These are phyloP conservation scores for Serendipita sp. DNA, from an alignment of 768 basidiomycete genomes.

Conservation along the genomic window DNA sequence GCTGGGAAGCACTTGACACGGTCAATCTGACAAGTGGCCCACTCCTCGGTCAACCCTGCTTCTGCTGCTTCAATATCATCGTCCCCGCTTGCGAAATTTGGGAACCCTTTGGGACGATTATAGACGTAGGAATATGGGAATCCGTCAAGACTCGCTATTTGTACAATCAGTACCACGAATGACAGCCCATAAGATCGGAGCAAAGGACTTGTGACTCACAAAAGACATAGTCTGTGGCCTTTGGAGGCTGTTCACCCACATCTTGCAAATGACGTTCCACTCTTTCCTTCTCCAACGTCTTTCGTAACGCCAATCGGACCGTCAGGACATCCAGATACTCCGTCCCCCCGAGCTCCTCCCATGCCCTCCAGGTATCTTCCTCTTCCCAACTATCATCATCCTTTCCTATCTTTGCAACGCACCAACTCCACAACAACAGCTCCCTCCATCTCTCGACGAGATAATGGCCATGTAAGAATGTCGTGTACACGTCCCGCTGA, in stretches of 20 bases:
- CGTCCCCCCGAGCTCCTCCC: slow-evolving; percentile 19
- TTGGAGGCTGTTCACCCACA: neutral
- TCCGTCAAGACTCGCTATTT: slow-evolving; percentile 20
- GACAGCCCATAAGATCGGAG: neutral
- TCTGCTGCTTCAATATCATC: neutral
- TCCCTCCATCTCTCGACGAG: slow-evolving; percentile 23
- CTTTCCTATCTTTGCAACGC: slow-evolving; percentile 19
- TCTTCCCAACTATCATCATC: slow-evolving; percentile 12
- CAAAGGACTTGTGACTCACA: slow-evolving; percentile 7
- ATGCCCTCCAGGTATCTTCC: slow-evolving; percentile 13
- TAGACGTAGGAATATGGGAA: slow-evolving; percentile 19
- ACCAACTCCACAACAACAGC: slow-evolving; percentile 24
- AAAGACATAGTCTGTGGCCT: slow-evolving; percentile 6
- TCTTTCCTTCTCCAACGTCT: slow-evolving; percentile 6
- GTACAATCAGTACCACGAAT: neutral
- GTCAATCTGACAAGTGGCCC: slow-evolving; percentile 11
- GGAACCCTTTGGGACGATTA: neutral
- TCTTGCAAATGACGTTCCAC: neutral
- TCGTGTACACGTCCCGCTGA: slow-evolving; percentile 21
- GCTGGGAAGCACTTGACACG: slow-evolving; percentile 14
- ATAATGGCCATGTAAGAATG: slow-evolving; percentile 20
- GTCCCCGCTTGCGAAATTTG: neutral
- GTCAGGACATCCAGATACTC: slow-evolving; percentile 5
- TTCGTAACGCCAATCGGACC: neutral
- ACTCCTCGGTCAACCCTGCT: neutral